A percentile compares a stretch with the other conserved stretches of the same genome.
Evolutionary conservation across 2,329 filamentous ascomycete genomes (phyloP).

Genomic region (Colletotrichum australisinense): DNA sequence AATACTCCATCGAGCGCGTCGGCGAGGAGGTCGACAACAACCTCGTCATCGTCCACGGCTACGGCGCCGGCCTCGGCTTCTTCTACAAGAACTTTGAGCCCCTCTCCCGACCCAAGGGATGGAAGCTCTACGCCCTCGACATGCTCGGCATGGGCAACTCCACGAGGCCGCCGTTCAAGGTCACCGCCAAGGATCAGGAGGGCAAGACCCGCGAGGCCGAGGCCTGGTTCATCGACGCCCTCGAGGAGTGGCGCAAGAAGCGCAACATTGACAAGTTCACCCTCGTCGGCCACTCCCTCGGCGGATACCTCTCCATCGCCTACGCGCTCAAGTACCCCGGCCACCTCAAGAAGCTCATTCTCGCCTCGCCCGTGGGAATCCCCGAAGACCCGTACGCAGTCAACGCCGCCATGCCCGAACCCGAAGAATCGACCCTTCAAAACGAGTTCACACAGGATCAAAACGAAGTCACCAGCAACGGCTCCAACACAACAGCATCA

Average conservation of each 20-base stretch:
- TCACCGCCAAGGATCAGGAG: slow-evolving; percentile 83
- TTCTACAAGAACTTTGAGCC: slow-evolving; percentile 99
- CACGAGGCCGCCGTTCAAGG: slow-evolving; percentile 64
- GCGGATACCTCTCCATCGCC: slow-evolving; percentile 93
- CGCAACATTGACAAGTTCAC: slow-evolving; percentile 94
- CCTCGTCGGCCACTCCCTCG: slow-evolving; percentile 90
- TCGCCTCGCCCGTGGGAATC: slow-evolving; percentile 93
- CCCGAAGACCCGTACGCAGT: slow-evolving; percentile 94
- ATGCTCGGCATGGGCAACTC: slow-evolving; percentile 47
- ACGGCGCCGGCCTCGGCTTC: slow-evolving; percentile 94
- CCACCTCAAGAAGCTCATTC: slow-evolving; percentile 92
- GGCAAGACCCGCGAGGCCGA: slow-evolving; percentile 90
- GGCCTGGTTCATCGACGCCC: slow-evolving; percentile 93
- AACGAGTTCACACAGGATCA: slow-evolving; percentile 87
- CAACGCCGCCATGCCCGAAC: slow-evolving; percentile 82
- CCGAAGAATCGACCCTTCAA: slow-evolving; percentile 76
- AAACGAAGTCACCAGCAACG: slow-evolving; percentile 58
- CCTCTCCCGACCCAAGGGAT: slow-evolving; percentile 80
- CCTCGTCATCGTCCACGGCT: slow-evolving; percentile 95
- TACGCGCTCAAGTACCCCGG: slow-evolving; percentile 98
- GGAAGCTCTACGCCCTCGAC: slow-evolving; percentile 82
- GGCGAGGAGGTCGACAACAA: slow-evolving; percentile 85
- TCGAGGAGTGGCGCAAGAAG: slow-evolving; percentile 94
- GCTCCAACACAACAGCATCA: slow-evolving; percentile 42
- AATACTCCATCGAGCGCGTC: slow-evolving; percentile 88